Evolutionary conservation across 2,329 filamentous ascomycete genomes (phyloP).

Genomic region (Fusarium caatingaense): DNA sequence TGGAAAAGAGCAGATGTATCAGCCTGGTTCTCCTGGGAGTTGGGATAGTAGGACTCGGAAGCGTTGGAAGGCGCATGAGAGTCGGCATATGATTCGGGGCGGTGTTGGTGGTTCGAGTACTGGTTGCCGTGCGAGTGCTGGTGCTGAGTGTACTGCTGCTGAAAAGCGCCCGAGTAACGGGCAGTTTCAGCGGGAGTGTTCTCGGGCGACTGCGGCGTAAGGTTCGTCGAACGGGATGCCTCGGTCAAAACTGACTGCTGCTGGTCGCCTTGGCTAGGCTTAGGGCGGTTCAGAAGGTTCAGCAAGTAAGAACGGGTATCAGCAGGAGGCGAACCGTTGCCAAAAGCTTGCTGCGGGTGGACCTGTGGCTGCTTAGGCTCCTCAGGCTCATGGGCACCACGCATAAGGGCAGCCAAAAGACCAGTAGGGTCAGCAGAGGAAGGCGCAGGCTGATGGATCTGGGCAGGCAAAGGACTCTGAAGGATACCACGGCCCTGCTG

Average conservation of each 20-base stretch:
- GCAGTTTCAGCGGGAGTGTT: constrained; percentile 44
- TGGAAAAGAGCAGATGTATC: constrained; percentile 53
- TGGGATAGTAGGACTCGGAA: constrained; percentile 44
- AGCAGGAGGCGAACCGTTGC: constrained; percentile 64
- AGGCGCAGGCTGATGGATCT: constrained; percentile 68
- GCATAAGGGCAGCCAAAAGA: constrained; percentile 70
- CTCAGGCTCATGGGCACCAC: constrained; percentile 64
- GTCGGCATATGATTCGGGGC: constrained; percentile 45
- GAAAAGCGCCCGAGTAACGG: constrained; percentile 48
- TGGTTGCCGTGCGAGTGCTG: constrained; percentile 43
- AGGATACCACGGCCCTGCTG: constrained; percentile 36
- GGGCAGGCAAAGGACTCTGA: constrained; percentile 49
- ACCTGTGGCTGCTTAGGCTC: constrained; percentile 49
- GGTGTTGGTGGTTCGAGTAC: constrained; percentile 42
- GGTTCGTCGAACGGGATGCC: constrained; percentile 55
- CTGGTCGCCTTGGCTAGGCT: constrained; percentile 69
- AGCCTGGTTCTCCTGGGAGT: constrained; percentile 53
- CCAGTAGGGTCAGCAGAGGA: constrained; percentile 67
- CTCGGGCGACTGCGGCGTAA: constrained; percentile 59
- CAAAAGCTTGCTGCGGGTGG: constrained; percentile 54
- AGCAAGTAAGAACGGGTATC: constrained; percentile 89
- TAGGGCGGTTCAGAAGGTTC: constrained; percentile 84
- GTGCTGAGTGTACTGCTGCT: constrained; percentile 42
- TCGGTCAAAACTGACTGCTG: constrained; percentile 55
- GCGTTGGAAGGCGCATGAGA: constrained; percentile 41